phyloP scores from a whole-genome alignment of 371 early-diverging fungal genomes.

The Chytridium lagenaria region DNA sequence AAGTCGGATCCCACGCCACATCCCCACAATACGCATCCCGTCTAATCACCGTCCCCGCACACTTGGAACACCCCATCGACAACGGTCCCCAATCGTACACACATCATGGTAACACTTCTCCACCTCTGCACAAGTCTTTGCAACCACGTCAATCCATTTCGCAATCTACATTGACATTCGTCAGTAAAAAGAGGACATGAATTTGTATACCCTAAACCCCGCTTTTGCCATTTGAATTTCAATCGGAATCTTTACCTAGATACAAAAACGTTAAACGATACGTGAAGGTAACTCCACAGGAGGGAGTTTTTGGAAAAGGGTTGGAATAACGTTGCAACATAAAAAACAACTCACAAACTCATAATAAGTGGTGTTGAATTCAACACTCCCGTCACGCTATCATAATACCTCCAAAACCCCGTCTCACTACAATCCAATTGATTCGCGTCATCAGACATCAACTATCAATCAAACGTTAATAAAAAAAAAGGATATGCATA shows the following conservation, averaged over 20 bases:
- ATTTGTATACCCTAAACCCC: constrained; percentile 24
- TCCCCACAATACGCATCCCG: constrained; percentile 16
- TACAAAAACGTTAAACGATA: too few relatives aligned
- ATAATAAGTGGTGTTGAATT: not conserved
- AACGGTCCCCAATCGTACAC: constrained; percentile 30
- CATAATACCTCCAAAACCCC: too few relatives aligned
- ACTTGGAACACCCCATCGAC: constrained; percentile 25
- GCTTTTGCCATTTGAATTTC: constrained; percentile 34
- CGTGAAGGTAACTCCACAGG: too few relatives aligned
- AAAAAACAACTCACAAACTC: constrained; percentile 30
- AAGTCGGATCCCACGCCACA: constrained; percentile 11
- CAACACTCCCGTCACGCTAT: too few relatives aligned
- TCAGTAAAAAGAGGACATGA: too few relatives aligned
- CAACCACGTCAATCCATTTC: constrained; percentile 37
- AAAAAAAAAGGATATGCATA: too few relatives aligned
- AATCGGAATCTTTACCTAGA: constrained; percentile 22
- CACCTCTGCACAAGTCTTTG: constrained; percentile 32
- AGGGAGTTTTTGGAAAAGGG: too few relatives aligned
- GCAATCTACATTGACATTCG: constrained; percentile 15
- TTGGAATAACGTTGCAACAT: too few relatives aligned
- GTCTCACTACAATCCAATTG: too few relatives aligned
- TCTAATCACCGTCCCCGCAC: constrained; percentile 1
- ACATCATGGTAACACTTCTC: too few relatives aligned
- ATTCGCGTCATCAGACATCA: too few relatives aligned
- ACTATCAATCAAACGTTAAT: too few relatives aligned